Conservation (phyloP, 2,329 filamentous ascomycete species). For the Alternaria dauci region DNA sequence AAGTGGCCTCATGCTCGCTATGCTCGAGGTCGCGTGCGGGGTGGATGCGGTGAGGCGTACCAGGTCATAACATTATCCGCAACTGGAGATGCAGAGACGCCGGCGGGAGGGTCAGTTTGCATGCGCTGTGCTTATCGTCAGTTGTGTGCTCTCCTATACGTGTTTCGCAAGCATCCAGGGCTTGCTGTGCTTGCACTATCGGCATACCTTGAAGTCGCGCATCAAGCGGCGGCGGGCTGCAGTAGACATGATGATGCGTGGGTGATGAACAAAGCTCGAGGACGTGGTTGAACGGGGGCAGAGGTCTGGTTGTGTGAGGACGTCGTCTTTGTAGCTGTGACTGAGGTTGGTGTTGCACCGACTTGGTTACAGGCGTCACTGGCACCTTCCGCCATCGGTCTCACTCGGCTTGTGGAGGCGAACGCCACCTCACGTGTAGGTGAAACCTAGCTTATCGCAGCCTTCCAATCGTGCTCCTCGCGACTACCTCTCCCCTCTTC, state of each 20-base stretch:
- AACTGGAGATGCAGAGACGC: conserved; percentile 94
- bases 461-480: not conserved
- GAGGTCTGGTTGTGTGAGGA: not conserved
- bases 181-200: conserved; percentile 20
- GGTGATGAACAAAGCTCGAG: not conserved
- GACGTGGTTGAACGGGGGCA: not conserved
- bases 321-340: conserved; percentile 6
- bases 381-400: conserved; percentile 16
- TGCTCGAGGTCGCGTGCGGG: conserved; percentile 39
- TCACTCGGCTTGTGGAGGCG: conserved; percentile 15
- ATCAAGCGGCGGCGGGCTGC: conserved; percentile 94
- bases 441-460: conserved; percentile 16
- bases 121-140: conserved; percentile 72
- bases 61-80: conserved; percentile 98
- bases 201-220: conserved; percentile 95
- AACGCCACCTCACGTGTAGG: conserved; percentile 26
- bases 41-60: conserved; percentile 59
- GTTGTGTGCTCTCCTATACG: conserved; percentile 16
- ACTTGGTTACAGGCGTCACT: conserved; percentile 13
- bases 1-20: not conserved
- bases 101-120: conserved; percentile 97
- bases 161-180: conserved; percentile 1
- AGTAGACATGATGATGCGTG: conserved; percentile 73
- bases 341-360: conserved; percentile 11
- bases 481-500: not conserved